phyloP scores from a whole-genome alignment of 768 basidiomycete genomes.

The Lentinula edodes region DNA sequence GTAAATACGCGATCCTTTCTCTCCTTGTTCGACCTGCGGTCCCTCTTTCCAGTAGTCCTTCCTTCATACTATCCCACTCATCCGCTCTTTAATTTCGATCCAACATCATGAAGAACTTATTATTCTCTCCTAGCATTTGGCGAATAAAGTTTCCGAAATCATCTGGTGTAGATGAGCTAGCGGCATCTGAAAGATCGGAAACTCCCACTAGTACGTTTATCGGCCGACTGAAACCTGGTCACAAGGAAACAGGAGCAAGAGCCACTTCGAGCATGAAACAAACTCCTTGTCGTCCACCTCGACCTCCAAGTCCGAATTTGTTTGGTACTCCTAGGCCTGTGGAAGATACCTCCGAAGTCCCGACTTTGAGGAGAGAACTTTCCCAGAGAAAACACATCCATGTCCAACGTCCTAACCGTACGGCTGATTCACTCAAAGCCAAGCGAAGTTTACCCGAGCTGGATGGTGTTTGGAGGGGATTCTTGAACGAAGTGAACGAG shows the following conservation, averaged over 20 bases:
- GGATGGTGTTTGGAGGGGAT: constrained; percentile 24
- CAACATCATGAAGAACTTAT: background rate
- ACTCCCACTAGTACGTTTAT: background rate
- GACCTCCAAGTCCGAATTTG: constrained; percentile 23
- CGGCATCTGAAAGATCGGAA: background rate
- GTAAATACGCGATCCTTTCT: background rate
- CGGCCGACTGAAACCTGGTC: background rate
- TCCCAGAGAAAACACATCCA: background rate
- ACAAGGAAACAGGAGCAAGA: background rate
- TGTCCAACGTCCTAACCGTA: background rate
- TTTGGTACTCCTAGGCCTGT: background rate
- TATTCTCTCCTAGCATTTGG: constrained; percentile 5
- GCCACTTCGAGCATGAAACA: background rate
- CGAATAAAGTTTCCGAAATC: background rate
- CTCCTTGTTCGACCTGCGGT: background rate
- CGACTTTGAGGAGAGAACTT: background rate
- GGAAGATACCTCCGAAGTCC: background rate
- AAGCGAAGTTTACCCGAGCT: constrained; percentile 16
- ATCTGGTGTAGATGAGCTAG: background rate
- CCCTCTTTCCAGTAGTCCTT: background rate
- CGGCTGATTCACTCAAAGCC: constrained; percentile 7
- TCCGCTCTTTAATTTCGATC: background rate
- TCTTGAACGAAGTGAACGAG: constrained; percentile 20
- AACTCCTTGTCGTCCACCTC: constrained; percentile 20
- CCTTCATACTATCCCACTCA: background rate